Evolutionary conservation across 371 early-diverging fungal species (phyloP), one percentile per base, ranked within the genome.

Genomic region (Neoconidiobolus thromboides): DNA sequence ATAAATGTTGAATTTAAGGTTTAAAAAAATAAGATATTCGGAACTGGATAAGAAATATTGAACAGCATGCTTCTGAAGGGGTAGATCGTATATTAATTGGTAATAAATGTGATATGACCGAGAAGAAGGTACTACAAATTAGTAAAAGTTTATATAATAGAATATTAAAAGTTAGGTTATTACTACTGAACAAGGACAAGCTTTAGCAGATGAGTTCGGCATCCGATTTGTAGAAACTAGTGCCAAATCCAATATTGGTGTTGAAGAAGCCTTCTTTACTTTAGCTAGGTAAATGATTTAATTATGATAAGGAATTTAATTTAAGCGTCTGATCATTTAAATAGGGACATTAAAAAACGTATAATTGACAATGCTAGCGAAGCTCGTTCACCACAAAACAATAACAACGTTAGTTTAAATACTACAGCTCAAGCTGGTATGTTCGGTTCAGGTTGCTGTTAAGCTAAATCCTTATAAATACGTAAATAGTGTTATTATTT

Each of bases 21-120:
- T 12, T 43, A 10, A 48, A 1, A 49, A 51, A 38, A 43, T 47
- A 67, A 84, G 86, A 97, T 75, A 87, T 99, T 55, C 82, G 92
- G 71, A 91, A 91, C 67, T 99, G 99, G 99, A 83, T 99, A 66
- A 84, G 86, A 60, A 97, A 99, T 71, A 93, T 99, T 65, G 92
- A 93, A 68, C 90, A 93, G 63, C 94, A 95, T 72, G 98, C 96
- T 40, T 85, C 81, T 65, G 91, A 93, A 72, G 91, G 91, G 44
- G 96, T 96, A 58, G 91, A 96, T 80, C 93, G 96, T 76, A 83
- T 98, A 48, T 71, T 99, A 61, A 89, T 99, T 68, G 99, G 98
- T 59, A 99, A 99, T 82, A 98, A 98, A 72, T 85, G 90, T 68
- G 98, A 98, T 76, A 80, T 91, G 72, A 82, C 76, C 61, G 87